Evolutionary conservation across 1,284 basidiomycete genomes (phyloP).

Genomic region (Afroboletus lepidellus): DNA sequence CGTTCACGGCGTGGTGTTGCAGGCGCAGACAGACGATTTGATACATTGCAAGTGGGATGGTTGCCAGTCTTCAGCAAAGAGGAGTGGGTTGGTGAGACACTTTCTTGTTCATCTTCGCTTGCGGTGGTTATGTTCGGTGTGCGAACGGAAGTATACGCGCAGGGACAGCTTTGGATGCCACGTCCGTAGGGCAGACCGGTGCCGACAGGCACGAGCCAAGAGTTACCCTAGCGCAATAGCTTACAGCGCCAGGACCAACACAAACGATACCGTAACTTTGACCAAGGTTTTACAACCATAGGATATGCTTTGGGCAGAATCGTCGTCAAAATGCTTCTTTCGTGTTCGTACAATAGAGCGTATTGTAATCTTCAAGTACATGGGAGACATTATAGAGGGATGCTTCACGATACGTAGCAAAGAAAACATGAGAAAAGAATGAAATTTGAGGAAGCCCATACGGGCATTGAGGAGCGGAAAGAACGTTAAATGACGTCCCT

Average conservation of each 20-base stretch:
- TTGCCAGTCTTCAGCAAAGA: conserved; percentile 8
- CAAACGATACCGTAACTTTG: conserved; percentile 17
- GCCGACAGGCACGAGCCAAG: conserved; percentile 8
- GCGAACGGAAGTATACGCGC: conserved; percentile 13
- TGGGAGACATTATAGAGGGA: background rate
- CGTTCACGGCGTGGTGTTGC: conserved; percentile 12
- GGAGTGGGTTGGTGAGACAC: conserved; percentile 17
- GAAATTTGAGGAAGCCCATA: conserved; percentile 1
- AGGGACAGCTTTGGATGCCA: conserved; percentile 20
- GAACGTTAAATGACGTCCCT: conserved; percentile 5
- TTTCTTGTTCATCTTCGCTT: conserved; percentile 19
- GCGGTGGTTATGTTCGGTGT: conserved; percentile 23
- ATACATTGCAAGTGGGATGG: conserved; percentile 13
- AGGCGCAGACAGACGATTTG: background rate
- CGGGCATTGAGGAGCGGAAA: conserved; percentile 7
- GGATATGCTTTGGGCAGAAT: background rate
- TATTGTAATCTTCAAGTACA: conserved; percentile 14
- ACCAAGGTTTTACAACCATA: conserved; percentile 20
- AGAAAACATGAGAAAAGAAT: conserved; percentile 3
- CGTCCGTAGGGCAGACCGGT: conserved; percentile 2
- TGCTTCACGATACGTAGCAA: conserved; percentile 6
- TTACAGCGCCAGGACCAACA: conserved; percentile 9
- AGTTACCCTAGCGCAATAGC: conserved; percentile 20
- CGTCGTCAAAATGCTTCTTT: background rate
- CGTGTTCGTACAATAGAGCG: conserved; percentile 22